These are phyloP conservation scores for Dillenia turbinata DNA, from an alignment of 164 flowering plant genomes.

Conservation along the genomic window DNA sequence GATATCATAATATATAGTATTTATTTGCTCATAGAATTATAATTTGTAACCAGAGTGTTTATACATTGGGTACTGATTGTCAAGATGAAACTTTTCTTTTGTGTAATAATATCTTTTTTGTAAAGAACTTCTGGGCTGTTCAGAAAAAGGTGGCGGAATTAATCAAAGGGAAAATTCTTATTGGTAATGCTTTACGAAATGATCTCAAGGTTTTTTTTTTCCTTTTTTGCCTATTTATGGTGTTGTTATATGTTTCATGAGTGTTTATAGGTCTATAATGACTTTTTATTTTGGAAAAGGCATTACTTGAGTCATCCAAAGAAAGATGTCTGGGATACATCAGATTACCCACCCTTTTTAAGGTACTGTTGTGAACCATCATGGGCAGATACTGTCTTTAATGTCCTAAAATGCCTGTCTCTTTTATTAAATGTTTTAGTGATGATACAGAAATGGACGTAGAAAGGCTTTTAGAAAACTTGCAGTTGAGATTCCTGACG, in stretches of 20 bases:
- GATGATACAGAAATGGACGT: constrained; percentile 50
- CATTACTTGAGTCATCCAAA: constrained; percentile 83
- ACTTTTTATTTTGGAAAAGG: constrained; percentile 39
- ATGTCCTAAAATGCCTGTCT: background rate
- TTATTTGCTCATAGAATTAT: background rate
- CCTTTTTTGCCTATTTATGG: constrained; percentile 1
- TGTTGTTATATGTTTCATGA: background rate
- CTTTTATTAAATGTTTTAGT: constrained; percentile 1
- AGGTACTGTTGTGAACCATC: constrained; percentile 30
- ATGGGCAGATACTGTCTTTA: too few species aligned
- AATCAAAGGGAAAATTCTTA: constrained; percentile 77
- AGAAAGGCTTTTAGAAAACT: constrained; percentile 68
- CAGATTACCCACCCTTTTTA: constrained; percentile 66
- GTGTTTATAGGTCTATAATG: background rate
- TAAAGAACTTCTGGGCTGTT: constrained; percentile 63
- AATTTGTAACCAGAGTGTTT: background rate
- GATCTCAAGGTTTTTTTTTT: constrained; percentile 66
- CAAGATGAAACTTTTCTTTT: constrained; percentile 3
- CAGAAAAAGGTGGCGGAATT: constrained; percentile 79
- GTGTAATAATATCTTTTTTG: constrained; percentile 32
- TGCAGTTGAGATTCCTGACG: constrained; percentile 67
- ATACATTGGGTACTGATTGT: background rate
- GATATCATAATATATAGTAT: too few species aligned
- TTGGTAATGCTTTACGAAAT: constrained; percentile 88
- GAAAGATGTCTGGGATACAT: constrained; percentile 73